Evolutionary conservation across 495 filamentous ascomycete species (phyloP).

Genomic region (Geoglossum glabrum): DNA sequence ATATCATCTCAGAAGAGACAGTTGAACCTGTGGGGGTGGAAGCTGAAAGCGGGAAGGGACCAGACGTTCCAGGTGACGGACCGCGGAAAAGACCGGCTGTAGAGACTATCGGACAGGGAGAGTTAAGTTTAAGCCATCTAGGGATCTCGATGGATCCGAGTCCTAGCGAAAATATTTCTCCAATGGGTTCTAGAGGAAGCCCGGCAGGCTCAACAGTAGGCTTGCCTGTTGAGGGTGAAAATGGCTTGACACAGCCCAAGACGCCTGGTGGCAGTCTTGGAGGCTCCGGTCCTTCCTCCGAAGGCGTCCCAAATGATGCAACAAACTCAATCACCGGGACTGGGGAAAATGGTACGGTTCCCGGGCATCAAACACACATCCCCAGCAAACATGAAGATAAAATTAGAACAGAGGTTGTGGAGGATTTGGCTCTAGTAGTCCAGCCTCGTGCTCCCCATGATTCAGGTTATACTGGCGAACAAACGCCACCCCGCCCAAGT

Average conservation of each 20-base stretch:
- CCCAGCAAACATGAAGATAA: neutral
- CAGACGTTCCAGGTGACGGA: neutral
- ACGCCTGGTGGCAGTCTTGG: neutral
- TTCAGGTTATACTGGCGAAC: constrained; percentile 28
- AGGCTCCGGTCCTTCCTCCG: neutral
- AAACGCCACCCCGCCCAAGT: constrained; percentile 20
- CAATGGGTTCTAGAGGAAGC: neutral
- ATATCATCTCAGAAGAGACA: neutral
- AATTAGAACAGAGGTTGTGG: constrained; percentile 9
- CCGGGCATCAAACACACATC: neutral
- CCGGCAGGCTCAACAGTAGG: neutral
- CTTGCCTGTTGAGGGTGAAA: neutral
- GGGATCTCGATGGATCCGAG: constrained; percentile 36
- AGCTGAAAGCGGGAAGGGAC: constrained; percentile 16
- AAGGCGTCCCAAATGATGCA: neutral
- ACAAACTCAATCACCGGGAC: neutral
- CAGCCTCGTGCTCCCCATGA: constrained; percentile 22
- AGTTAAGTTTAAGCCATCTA: constrained; percentile 70
- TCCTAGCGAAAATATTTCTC: constrained; percentile 1
- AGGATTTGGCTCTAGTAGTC: constrained; percentile 17
- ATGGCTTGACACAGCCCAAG: neutral
- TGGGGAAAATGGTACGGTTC: neutral
- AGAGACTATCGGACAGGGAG: constrained; percentile 74
- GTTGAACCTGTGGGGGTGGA: neutral
- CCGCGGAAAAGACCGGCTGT: constrained; percentile 47